Evolutionary conservation across 495 filamentous ascomycete species (phyloP).

Genomic region (Daldinia loculata): DNA sequence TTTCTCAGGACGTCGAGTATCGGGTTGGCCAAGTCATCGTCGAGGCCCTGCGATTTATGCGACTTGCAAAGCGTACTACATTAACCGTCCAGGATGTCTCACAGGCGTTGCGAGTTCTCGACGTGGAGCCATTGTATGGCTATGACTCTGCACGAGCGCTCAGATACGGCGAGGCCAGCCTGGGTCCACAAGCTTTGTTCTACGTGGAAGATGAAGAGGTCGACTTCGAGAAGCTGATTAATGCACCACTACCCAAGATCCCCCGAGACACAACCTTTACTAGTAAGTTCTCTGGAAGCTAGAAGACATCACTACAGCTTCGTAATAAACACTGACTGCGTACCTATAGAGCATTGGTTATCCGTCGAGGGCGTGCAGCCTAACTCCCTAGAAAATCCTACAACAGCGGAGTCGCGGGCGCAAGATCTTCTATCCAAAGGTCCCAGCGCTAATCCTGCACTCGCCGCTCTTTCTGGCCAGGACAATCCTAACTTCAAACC

Average conservation of each 20-base stretch:
- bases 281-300: conserved; percentile 58
- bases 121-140: conserved; percentile 94
- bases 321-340: conserved; percentile 24
- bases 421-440: conserved; percentile 90
- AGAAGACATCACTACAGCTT: background rate
- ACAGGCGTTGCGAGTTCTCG: conserved; percentile 80
- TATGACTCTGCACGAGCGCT: conserved; percentile 90
- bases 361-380: conserved; percentile 96
- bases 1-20: conserved; percentile 94
- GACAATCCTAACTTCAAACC: conserved; percentile 87
- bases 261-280: conserved; percentile 93
- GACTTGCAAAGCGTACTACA: conserved; percentile 80
- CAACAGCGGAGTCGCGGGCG: conserved; percentile 77
- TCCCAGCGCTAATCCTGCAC: conserved; percentile 79
- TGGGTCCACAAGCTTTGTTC: conserved; percentile 93
- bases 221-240: conserved; percentile 98
- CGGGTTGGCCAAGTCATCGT: conserved; percentile 89
- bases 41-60: conserved; percentile 95
- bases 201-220: conserved; percentile 99
- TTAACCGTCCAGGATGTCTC: conserved; percentile 87
- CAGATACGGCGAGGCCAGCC: conserved; percentile 89
- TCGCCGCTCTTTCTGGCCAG: conserved; percentile 82
- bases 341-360: conserved; percentile 82
- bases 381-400: conserved; percentile 94
- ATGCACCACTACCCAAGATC: conserved; percentile 91